phyloP scores from a whole-genome alignment of 2,329 filamentous ascomycete genomes.

The Torrubiella hemipterigena region DNA sequence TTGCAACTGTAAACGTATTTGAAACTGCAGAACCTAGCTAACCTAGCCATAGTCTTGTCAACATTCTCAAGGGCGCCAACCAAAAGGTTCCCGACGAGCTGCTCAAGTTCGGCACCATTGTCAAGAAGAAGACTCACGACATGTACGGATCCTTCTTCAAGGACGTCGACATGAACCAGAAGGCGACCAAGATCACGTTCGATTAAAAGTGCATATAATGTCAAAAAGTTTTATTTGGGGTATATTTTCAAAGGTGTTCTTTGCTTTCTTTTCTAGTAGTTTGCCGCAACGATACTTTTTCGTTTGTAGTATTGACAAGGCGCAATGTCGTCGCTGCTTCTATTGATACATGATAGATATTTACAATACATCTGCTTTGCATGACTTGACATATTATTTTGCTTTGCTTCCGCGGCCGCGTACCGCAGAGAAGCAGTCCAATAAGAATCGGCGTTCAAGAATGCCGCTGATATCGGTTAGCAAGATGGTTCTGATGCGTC shows the following conservation, averaged over 20 bases:
- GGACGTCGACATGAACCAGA: constrained; percentile 71
- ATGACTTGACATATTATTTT: constrained; percentile 4
- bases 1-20: constrained; percentile 17
- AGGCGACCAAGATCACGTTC: constrained; percentile 87
- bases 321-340: too few relatives aligned
- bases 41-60: constrained; percentile 61
- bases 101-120: constrained; percentile 91
- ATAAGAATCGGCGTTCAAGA: constrained; percentile 41
- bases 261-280: too few relatives aligned
- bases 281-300: too few relatives aligned
- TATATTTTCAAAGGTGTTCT: too few relatives aligned
- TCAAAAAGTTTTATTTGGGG: not conserved
- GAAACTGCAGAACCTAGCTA: constrained; percentile 6
- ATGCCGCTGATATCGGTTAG: constrained; percentile 27
- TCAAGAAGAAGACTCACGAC: constrained; percentile 97
- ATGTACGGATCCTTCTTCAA: constrained; percentile 95
- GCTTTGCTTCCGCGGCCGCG: constrained; percentile 18
- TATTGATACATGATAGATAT: too few relatives aligned
- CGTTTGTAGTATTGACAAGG: too few relatives aligned
- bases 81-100: constrained; percentile 84
- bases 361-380: not conserved
- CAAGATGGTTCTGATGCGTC: not conserved
- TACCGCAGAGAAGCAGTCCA: constrained; percentile 35
- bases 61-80: constrained; percentile 86
- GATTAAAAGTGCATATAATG: constrained; percentile 32